Base-by-base conservation (phyloP, 495 filamentous ascomycete genomes). In the Ramalina intermedia region DNA sequence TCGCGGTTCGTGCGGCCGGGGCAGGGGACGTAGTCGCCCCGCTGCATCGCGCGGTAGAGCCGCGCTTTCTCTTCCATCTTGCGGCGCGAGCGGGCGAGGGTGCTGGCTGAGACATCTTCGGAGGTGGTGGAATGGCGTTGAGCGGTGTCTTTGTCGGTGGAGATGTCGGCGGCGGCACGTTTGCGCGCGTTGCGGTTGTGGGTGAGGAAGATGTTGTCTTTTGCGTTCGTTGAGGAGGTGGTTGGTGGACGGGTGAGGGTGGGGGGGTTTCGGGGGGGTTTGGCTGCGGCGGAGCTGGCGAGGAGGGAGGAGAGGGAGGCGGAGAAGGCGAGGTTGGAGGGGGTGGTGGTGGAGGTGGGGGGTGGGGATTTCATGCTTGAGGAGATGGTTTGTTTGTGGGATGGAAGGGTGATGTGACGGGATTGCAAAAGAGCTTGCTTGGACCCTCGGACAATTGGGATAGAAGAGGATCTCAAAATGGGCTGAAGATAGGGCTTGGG, bases 11-110 rank as follows among this genome's bases (percentile, higher is more conserved):
- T 0, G 52, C 47, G 16, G 35, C 35, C 0, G 37, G 63, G 0
- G n/a, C 4, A 35, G 6, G 63, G 65, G 45, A 71, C 73, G 65
- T 67, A 78, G 51, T 76, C 87, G 50, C 74, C 84, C 49, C 81
- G 68, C 63, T 90, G 89, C 80, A 98, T 78, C 41, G 82, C 77
- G 0, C 81, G 76, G 64, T 98, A 98, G 17, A 88, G 59, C 4
- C 80, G 74, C 39, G 81, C 85, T 63, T 98, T 98, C 63, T 87
- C 79, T 54, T 87, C 80, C 81, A 98, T 82, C 46, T 78, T 82
- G 41, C 80, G 73, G 56, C 82, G 82, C 14, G 81, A 80, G 43
- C 84, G 79, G 45, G 69, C 62, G 13, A 75, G 56, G 0, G 66
- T 66, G 8, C 63, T 63, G n/a, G 63, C 56, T 40, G 76, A 72